These are phyloP conservation scores for Aspergillus homomorphus DNA, from an alignment of 495 filamentous ascomycete species.

Conservation along the genomic window DNA sequence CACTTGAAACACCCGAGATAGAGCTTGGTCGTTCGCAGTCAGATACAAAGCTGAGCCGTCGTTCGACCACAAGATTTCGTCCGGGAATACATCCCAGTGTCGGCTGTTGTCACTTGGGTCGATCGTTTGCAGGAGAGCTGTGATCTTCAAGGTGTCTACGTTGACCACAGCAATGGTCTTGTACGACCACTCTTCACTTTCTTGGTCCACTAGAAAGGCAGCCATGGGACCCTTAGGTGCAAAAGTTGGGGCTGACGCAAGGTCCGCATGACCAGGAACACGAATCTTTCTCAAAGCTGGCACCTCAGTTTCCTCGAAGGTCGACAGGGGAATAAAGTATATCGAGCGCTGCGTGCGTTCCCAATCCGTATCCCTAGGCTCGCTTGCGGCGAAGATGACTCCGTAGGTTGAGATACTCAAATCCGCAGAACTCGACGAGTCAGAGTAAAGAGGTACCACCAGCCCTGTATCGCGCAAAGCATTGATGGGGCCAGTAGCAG, in stretches of 20 bases:
- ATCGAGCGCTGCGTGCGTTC: not conserved
- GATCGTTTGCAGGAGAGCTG: not conserved
- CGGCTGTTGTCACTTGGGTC: not conserved
- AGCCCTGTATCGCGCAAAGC: not conserved
- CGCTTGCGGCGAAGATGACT: not conserved
- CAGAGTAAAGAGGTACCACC: not conserved
- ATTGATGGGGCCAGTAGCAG: not conserved
- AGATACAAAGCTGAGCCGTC: not conserved
- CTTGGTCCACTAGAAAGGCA: not conserved
- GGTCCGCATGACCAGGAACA: not conserved
- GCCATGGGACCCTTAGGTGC: not conserved
- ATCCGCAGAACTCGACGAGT: not conserved
- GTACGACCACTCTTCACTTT: constrained; percentile 1
- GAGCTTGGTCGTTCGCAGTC: not conserved
- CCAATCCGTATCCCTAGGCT: not conserved
- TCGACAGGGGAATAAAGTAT: not conserved
- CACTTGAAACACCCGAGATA: not conserved
- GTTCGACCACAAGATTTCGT: not conserved
- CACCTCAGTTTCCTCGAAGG: not conserved
- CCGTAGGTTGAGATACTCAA: not conserved
- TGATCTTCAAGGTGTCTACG: not conserved
- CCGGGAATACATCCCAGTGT: not conserved
- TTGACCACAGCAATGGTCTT: not conserved
- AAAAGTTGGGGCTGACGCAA: not conserved
- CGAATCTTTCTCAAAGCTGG: not conserved